phyloP scores from a whole-genome alignment of 179 eudicot genomes.

The Vitellaria paradoxa region DNA sequence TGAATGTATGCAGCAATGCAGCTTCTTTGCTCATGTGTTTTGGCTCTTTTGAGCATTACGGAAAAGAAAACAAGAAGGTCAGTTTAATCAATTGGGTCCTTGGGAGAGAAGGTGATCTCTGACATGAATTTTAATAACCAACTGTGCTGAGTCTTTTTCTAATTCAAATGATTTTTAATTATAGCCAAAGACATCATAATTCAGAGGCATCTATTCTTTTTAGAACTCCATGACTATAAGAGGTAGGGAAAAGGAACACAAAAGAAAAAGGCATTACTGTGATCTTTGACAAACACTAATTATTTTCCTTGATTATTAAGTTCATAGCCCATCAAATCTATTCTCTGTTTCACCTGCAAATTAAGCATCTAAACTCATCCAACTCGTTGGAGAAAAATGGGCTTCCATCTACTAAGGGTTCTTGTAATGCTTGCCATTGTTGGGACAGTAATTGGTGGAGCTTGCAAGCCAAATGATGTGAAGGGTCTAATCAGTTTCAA shows the following conservation, averaged over 20 bases:
- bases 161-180: background rate
- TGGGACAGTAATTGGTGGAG: background rate
- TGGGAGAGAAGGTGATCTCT: background rate
- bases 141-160: background rate
- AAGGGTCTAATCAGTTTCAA: conserved; percentile 35
- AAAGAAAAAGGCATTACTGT: background rate
- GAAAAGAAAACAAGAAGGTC: too few species aligned
- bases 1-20: too few species aligned
- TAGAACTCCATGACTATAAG: background rate
- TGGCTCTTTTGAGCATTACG: background rate
- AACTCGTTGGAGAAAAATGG: conserved; percentile 12
- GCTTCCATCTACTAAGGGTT: conserved; percentile 6
- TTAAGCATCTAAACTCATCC: background rate
- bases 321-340: background rate
- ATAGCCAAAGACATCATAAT: conserved; percentile 26
- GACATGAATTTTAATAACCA: background rate
- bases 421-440: conserved; percentile 9
- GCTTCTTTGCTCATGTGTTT: background rate
- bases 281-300: background rate
- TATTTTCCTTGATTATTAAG: background rate
- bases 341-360: background rate
- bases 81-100: too few species aligned
- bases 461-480: conserved; percentile 42
- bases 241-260: conserved; percentile 11
- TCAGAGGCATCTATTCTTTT: conserved; percentile 20